Evolutionary conservation across 768 basidiomycete species (phyloP).

Genomic region (Tricholoma sp.): DNA sequence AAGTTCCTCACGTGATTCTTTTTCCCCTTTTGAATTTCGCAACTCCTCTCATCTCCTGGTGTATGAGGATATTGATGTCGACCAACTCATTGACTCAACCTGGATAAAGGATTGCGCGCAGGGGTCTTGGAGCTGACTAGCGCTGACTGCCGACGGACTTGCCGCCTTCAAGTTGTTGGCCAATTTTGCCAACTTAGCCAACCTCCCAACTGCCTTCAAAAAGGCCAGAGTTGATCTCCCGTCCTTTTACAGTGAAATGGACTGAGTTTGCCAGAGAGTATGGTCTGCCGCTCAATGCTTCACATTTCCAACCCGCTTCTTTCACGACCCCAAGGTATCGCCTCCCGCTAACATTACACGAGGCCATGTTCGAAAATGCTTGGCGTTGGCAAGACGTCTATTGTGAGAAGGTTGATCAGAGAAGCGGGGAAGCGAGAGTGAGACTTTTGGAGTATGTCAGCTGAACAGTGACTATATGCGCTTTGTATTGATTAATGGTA

Average conservation of each 20-base stretch:
- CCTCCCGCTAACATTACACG: too few relatives aligned
- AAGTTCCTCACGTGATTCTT: too few relatives aligned
- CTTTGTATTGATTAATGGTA: background rate
- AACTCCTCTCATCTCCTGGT: too few relatives aligned
- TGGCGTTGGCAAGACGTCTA: conserved; percentile 11
- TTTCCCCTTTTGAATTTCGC: too few relatives aligned
- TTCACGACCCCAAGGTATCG: too few relatives aligned
- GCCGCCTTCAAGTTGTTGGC: background rate
- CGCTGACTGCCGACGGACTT: background rate
- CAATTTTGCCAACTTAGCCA: conserved; percentile 1
- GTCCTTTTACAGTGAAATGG: conserved; percentile 14
- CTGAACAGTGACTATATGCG: background rate
- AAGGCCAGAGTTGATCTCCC: conserved; percentile 9
- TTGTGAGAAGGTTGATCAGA: conserved; percentile 9
- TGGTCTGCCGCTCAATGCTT: conserved; percentile 3
- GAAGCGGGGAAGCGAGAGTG: conserved; percentile 8
- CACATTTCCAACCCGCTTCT: background rate
- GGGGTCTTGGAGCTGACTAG: background rate
- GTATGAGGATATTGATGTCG: background rate
- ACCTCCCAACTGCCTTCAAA: conserved; percentile 5
- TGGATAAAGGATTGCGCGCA: background rate
- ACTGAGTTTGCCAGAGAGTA: conserved; percentile 5
- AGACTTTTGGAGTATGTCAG: conserved; percentile 6
- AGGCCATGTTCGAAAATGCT: too few relatives aligned
- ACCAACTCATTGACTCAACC: background rate